Evolutionary conservation across 176 grass and related monocot species (phyloP), one percentile per base, ranked within the genome.

Genomic region (Eragrostis nindensis): DNA sequence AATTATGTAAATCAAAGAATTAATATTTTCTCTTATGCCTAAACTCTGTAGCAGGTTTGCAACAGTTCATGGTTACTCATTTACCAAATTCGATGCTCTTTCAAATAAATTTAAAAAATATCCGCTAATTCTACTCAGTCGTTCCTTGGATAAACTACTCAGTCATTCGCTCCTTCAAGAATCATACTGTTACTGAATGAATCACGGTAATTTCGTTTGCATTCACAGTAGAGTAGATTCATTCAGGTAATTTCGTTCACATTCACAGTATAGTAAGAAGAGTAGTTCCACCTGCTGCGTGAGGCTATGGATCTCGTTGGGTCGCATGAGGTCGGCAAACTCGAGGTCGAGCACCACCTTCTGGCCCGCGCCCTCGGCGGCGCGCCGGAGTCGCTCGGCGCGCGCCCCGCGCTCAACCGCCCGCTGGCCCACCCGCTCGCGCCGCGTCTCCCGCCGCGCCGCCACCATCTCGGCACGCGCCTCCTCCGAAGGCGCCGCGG

Each of bases 281-380:
- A 48, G 57, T 25, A 69, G 15, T 55, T 40, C 46, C 86, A 94
- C 92, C 89, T 94, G 92, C 62, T 91, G 86, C 1, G 75, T 88
- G 40, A 94, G 92, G 84, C 92, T 94, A 30, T 94, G 92, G 70
- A 94, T 75, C 80, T 94, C 89, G 77, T 89, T 91, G 46, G 89
- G 77, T 62, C 83, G 74, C 92, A 94, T 94, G 63, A 94, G 92
- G 55, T 94, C 72, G 2, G 62, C 83, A 56, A 94, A 94, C 68
- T 94, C 89, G 62, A 94, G 92, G 78, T 94, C 92, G 42, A 94
- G 62, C 80, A 94, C 92, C 24, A 94, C 87, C 86, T 89, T 94
- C 73, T 84, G 83, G 1, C 92, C 89, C n/a, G 65, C 49, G 29
- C 87, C 87, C 36, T 89, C 86, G 21, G 86, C 83, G 6, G 89